Conservation (phyloP, 73 alveolate species). For the Paramecium tetraurelia region DNA sequence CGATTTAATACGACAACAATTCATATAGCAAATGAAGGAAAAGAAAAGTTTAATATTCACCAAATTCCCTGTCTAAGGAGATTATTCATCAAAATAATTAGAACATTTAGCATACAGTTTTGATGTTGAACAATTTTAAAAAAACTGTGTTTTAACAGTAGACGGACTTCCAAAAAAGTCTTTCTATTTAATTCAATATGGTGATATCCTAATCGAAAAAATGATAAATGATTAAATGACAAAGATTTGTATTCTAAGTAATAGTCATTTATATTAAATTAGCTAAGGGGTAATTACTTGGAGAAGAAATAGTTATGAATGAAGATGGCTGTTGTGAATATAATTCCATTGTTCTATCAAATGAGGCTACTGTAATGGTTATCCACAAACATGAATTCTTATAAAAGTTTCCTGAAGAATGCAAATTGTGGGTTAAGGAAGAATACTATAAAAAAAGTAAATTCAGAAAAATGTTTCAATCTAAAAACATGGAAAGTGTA, state of each 20-base stretch:
- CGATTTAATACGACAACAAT: neutral
- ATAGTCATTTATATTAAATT: neutral
- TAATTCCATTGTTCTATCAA: neutral
- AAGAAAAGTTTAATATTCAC: neutral
- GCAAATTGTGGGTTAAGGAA: neutral
- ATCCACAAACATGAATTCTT: neutral
- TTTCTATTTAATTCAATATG: neutral
- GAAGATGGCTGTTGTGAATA: slow-evolving; percentile 19
- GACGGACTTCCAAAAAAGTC: neutral
- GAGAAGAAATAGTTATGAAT: slow-evolving; percentile 3
- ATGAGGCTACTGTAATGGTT: neutral
- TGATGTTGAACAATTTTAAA: neutral
- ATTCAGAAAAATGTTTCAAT: neutral
- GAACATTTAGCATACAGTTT: neutral
- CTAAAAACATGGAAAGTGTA: neutral
- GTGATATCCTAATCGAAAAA: neutral
- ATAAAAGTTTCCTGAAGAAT: neutral
- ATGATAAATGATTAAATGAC: neutral
- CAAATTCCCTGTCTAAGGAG: neutral
- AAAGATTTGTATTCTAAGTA: neutral
- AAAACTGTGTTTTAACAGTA: neutral
- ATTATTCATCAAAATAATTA: neutral
- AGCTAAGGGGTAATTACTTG: neutral
- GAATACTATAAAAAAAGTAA: neutral
- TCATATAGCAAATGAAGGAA: neutral